A percentile compares a stretch with the other conserved stretches of the same genome.
Evolutionary conservation across 1,284 basidiomycete species (phyloP).

Genomic region (Rhizoctonia solani): DNA sequence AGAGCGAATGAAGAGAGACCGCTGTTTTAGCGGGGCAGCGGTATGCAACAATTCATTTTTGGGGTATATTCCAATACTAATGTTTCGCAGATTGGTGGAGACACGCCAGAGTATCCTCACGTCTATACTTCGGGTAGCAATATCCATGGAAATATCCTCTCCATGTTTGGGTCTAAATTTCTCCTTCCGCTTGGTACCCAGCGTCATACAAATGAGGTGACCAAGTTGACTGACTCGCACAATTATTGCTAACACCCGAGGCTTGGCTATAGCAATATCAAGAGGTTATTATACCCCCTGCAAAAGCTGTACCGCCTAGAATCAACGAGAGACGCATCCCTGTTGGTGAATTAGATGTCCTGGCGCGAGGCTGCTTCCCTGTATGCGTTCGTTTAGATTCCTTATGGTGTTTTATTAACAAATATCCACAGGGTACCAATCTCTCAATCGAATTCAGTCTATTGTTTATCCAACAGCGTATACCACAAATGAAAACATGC

Average conservation of each 20-base stretch:
- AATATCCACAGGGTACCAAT: constrained; percentile 70
- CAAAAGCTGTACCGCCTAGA: constrained; percentile 77
- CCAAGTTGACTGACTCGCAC: not conserved
- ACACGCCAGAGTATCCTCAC: constrained; percentile 78
- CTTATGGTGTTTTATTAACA: not conserved
- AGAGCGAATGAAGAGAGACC: constrained; percentile 69
- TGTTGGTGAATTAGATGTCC: constrained; percentile 74
- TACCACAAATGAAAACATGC: constrained; percentile 92
- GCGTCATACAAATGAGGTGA: constrained; percentile 68
- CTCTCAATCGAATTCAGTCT: constrained; percentile 93
- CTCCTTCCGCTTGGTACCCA: constrained; percentile 84
- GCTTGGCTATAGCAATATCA: constrained; percentile 48
- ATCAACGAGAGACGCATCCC: constrained; percentile 72
- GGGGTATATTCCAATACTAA: constrained; percentile 32
- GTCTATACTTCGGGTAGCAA: constrained; percentile 78
- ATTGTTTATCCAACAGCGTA: constrained; percentile 95
- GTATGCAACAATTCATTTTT: constrained; percentile 51
- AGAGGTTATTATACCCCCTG: constrained; percentile 90
- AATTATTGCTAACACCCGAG: constrained; percentile 2
- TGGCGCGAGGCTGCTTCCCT: constrained; percentile 87
- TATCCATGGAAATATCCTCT: constrained; percentile 69
- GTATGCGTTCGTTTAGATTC: constrained; percentile 51
- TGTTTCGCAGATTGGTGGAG: constrained; percentile 54
- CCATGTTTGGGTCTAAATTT: constrained; percentile 74
- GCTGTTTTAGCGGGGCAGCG: constrained; percentile 60